A percentile compares a stretch with the other conserved stretches of the same genome.
These are phyloP conservation scores for Boletus pseudopeckii DNA, from an alignment of 768 basidiomycete genomes.

Conservation along the genomic window DNA sequence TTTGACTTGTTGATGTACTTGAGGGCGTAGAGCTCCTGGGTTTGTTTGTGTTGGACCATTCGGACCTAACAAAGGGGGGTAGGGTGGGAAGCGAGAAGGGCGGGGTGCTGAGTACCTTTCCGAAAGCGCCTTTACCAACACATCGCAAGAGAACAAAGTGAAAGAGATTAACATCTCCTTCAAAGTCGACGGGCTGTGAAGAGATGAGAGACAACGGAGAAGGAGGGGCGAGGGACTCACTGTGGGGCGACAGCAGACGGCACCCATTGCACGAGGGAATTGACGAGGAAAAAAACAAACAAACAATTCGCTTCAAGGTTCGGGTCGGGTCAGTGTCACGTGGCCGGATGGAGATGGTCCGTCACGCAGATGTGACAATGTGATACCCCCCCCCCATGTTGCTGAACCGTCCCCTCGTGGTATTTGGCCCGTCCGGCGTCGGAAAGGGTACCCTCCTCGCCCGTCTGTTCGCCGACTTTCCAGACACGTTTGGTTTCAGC, in stretches of 20 bases:
- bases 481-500: conserved; percentile 87
- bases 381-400: conserved; percentile 4
- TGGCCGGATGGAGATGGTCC: not conserved
- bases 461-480: conserved; percentile 75
- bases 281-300: conserved; percentile 11
- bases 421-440: conserved; percentile 90
- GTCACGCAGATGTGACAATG: not conserved
- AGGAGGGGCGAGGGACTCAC: conserved; percentile 37
- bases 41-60: conserved; percentile 98
- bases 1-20: conserved; percentile 99
- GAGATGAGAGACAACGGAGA: not conserved
- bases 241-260: conserved; percentile 79
- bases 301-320: not conserved
- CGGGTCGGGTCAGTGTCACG: conserved; percentile 10
- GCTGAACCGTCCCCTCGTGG: conserved; percentile 59
- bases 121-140: conserved; percentile 99
- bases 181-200: conserved; percentile 85
- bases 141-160: conserved; percentile 93
- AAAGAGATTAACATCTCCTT: conserved; percentile 93
- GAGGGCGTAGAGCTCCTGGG: conserved; percentile 93
- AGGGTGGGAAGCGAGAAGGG: conserved; percentile 11
- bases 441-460: conserved; percentile 90
- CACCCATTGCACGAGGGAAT: conserved; percentile 51
- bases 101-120: conserved; percentile 61
- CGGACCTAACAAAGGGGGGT: conserved; percentile 63